Conservation (phyloP, 2,329 filamentous ascomycete species). For the Rhytidhysteron rufulum region DNA sequence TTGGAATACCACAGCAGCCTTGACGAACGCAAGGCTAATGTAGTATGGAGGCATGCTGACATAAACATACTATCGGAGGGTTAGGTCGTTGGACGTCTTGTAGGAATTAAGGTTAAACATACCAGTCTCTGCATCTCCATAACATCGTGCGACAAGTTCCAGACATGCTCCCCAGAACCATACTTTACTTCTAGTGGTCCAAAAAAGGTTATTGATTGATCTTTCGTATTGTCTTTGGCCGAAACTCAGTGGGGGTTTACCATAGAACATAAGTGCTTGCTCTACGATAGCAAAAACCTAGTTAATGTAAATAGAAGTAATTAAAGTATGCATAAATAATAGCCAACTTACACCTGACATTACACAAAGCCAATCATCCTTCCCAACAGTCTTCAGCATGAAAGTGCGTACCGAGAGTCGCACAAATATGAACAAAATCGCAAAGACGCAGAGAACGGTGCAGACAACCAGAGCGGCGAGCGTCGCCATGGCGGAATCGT, state of each 20-base stretch:
- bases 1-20: conserved; percentile 1
- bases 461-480: background rate
- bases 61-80: background rate
- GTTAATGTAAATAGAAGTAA: background rate
- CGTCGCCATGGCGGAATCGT: no score
- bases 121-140: background rate
- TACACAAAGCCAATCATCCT: conserved; percentile 1
- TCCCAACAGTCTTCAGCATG: conserved; percentile 1
- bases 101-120: background rate
- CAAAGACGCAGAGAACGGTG: background rate
- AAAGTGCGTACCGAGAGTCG: conserved; percentile 1
- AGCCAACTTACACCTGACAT: background rate
- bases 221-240: background rate
- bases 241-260: background rate
- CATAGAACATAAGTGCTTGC: background rate
- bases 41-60: conserved; percentile 1
- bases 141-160: background rate
- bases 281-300: conserved; percentile 1
- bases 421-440: background rate
- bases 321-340: background rate
- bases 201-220: background rate
- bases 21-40: background rate
- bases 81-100: background rate
- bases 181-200: background rate
- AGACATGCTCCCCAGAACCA: background rate